These are phyloP conservation scores for Diaporthe amygdali DNA, from an alignment of 2,329 filamentous ascomycete species.

Conservation along the genomic window DNA sequence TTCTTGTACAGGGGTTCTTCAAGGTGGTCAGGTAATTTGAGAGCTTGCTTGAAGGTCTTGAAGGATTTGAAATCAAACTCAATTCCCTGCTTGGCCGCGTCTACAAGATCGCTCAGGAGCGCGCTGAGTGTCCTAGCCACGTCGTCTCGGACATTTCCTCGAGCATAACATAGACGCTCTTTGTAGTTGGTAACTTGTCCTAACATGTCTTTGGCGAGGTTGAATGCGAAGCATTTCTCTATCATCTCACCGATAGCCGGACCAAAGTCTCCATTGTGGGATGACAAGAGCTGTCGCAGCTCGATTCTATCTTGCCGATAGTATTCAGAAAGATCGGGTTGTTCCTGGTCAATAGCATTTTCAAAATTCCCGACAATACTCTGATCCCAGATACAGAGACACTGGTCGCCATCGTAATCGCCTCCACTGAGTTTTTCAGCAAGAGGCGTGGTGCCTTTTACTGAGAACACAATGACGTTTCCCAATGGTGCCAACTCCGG, in stretches of 20 bases:
- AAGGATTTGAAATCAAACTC: slow-evolving; percentile 51
- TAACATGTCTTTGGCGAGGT: slow-evolving; percentile 60
- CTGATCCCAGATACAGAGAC: slow-evolving; percentile 79
- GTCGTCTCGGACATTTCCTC: slow-evolving; percentile 51
- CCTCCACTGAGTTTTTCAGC: slow-evolving; percentile 78
- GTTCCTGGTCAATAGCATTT: slow-evolving; percentile 58
- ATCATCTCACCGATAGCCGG: slow-evolving; percentile 52
- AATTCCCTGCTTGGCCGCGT: slow-evolving; percentile 61
- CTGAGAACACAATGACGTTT: slow-evolving; percentile 81
- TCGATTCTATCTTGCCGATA: slow-evolving; percentile 54
- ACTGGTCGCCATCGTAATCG: slow-evolving; percentile 81
- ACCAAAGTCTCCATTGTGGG: slow-evolving; percentile 27
- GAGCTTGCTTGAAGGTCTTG: slow-evolving; percentile 39
- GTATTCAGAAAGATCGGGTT: slow-evolving; percentile 52
- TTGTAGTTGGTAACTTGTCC: slow-evolving; percentile 70
- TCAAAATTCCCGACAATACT: slow-evolving; percentile 69
- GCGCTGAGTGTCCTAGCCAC: slow-evolving; percentile 55
- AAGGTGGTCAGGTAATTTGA: slow-evolving; percentile 28
- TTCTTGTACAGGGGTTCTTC: slow-evolving; percentile 51
- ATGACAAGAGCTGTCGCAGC: slow-evolving; percentile 48
- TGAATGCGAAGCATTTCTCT: slow-evolving; percentile 60
- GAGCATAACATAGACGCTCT: slow-evolving; percentile 65
- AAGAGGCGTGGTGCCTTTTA: slow-evolving; percentile 63
- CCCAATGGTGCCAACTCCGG: slow-evolving; percentile 69
- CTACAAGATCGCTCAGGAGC: slow-evolving; percentile 59